Evolutionary conservation across 176 grass and related monocot species (phyloP), one percentile per base, ranked within the genome.

Genomic region (Tillandsia leiboldiana): DNA sequence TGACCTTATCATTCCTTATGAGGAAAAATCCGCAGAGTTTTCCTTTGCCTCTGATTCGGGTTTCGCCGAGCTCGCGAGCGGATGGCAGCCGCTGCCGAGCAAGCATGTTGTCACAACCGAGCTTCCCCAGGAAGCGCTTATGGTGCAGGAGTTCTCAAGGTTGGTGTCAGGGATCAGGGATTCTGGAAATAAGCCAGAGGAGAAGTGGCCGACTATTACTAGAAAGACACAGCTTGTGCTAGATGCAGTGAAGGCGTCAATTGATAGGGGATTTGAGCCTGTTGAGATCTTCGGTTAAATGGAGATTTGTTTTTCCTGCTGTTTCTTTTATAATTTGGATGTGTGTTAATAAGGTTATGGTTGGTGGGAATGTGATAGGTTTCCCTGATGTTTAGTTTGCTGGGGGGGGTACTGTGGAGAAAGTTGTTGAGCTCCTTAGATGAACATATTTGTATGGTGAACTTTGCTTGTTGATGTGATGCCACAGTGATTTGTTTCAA

Each of bases 181-280:
- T n/a, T 67, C 64, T 22, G 78, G 73, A 12, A 61, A 33, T 53
- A 88, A 82, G 20, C 88, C 87, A 68, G 88, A 96, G 47, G 56
- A 29, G 1, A 91, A 84, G 77, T 96, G 92, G 92, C 80, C 78
- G 3, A 66, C 63, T 10, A 82, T 96, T 82, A 84, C 70, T 7
- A 33, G 85, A 54, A 96, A 96, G 77, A 96, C 88, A 0, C 91
- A 91, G 78, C 12, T 88, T 23, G 87, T 88, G 24, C 10, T 91
- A 10, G 88, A 96, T 73, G 91, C 75, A 3, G 83, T 96, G 29
- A 96, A 91, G 49, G 63, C 83, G 51, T 91, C 85, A 0, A 83
- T 91, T 13, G 88, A 82, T 66, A 79, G 67, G 0, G 75, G 70
- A 2, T 88, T 77, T 73, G 65, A 70, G 57, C 72, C 83, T 8